A percentile compares a stretch with the other conserved stretches of the same genome.
Conservation (phyloP, 306 rosid species). For the Potentilla sterilis region DNA sequence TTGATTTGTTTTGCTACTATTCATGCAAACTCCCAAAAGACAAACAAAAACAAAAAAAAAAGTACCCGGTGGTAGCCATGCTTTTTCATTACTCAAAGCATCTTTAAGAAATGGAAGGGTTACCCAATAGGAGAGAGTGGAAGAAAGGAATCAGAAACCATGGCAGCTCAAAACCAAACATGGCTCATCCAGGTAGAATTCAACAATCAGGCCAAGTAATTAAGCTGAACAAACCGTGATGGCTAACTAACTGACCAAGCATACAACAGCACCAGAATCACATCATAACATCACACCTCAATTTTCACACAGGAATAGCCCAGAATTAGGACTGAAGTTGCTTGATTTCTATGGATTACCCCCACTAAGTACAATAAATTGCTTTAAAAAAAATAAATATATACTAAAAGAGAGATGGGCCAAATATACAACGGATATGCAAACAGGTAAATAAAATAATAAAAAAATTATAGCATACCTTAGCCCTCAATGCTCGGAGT, state of each 20-base stretch:
- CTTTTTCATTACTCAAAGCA: not conserved
- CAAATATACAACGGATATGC: not conserved
- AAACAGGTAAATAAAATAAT: not conserved
- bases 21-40: not conserved
- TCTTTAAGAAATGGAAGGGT: not conserved
- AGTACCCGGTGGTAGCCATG: too few relatives aligned
- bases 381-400: not conserved
- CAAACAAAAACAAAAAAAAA: not conserved
- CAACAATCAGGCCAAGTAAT: not conserved
- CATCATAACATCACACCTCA: not conserved
- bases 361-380: not conserved
- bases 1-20: not conserved
- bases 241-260: not conserved
- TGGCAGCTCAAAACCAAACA: not conserved
- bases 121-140: not conserved
- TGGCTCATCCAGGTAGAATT: not conserved
- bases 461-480: slow-evolving; percentile 42
- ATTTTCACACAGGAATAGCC: not conserved
- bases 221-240: not conserved
- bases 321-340: not conserved
- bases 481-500: slow-evolving; percentile 89
- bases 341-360: not conserved
- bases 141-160: not conserved
- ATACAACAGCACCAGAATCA: not conserved
- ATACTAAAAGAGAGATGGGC: not conserved